A percentile compares a stretch with the other conserved stretches of the same genome.
phyloP scores from a whole-genome alignment of 2,329 filamentous ascomycete species.

The Rosellinia necatrix region DNA sequence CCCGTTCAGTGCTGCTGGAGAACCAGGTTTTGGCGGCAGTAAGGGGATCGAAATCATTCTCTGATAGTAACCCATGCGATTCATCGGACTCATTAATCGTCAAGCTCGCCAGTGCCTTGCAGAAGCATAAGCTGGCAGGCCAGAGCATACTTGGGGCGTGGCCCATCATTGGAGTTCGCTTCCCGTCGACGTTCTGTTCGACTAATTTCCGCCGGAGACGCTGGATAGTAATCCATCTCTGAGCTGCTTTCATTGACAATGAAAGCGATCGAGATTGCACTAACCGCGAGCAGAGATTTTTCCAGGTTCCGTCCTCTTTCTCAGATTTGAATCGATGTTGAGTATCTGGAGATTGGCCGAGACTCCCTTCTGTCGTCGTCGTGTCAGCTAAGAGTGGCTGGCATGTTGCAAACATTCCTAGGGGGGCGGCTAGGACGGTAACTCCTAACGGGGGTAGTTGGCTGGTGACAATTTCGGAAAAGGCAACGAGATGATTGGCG shows the following conservation, averaged over 20 bases:
- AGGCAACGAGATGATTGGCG: conserved; percentile 52
- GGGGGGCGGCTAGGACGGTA: conserved; percentile 58
- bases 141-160: conserved; percentile 53
- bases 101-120: conserved; percentile 51
- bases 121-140: conserved; percentile 60
- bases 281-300: conserved; percentile 54
- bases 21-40: conserved; percentile 56
- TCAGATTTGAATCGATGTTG: conserved; percentile 52
- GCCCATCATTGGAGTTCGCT: conserved; percentile 44
- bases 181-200: conserved; percentile 50
- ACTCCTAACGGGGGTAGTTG: conserved; percentile 48
- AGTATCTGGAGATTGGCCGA: conserved; percentile 58
- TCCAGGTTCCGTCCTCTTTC: conserved; percentile 53
- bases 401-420: conserved; percentile 54
- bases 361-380: conserved; percentile 42
- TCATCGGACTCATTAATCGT: conserved; percentile 49
- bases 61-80: conserved; percentile 43
- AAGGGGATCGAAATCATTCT: conserved; percentile 55
- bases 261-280: conserved; percentile 57
- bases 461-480: conserved; percentile 50
- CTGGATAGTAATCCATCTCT: conserved; percentile 56
- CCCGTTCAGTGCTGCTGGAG: conserved; percentile 49
- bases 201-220: conserved; percentile 51
- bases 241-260: conserved; percentile 46
- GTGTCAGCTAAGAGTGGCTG: conserved; percentile 44